Conservation (phyloP, 495 filamentous ascomycete genomes). For the Tuber brumale region DNA sequence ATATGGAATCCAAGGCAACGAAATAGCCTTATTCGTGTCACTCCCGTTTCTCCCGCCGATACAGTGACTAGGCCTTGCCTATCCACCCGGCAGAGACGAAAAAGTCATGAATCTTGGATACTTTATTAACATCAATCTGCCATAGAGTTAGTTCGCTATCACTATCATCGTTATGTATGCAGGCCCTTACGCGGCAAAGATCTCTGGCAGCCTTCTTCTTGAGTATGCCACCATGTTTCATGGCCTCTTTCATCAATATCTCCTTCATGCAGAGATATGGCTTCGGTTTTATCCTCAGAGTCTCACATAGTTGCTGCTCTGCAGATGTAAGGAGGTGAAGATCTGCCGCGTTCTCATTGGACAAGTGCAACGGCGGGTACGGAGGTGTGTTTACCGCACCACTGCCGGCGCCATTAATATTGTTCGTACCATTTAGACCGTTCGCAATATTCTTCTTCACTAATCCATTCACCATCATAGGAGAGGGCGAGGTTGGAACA, state of each 20-base stretch:
- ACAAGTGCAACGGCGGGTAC: conserved; percentile 60
- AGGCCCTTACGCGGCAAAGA: conserved; percentile 54
- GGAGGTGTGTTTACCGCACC: conserved; percentile 37
- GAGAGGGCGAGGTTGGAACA: conserved; percentile 35
- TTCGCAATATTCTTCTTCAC: conserved; percentile 17
- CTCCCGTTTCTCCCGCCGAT: neutral
- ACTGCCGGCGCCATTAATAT: conserved; percentile 22
- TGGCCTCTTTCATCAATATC: conserved; percentile 73
- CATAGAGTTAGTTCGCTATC: conserved; percentile 19
- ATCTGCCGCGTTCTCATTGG: conserved; percentile 71
- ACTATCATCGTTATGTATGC: neutral
- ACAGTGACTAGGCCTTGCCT: conserved; percentile 49
- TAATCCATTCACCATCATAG: conserved; percentile 17
- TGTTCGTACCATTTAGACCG: conserved; percentile 42
- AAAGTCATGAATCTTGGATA: conserved; percentile 78
- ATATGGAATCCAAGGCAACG: neutral
- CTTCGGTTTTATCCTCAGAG: conserved; percentile 77
- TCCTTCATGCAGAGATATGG: conserved; percentile 94
- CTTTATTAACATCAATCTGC: conserved; percentile 60
- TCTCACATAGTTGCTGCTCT: conserved; percentile 76
- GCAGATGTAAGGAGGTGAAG: conserved; percentile 78
- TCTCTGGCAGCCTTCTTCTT: conserved; percentile 86
- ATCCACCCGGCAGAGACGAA: conserved; percentile 92
- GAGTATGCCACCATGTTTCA: conserved; percentile 74
- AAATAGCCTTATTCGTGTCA: neutral